Conservation (phyloP, 225 moss, liverwort and hornwort species). For the Physcomitrium patens region DNA sequence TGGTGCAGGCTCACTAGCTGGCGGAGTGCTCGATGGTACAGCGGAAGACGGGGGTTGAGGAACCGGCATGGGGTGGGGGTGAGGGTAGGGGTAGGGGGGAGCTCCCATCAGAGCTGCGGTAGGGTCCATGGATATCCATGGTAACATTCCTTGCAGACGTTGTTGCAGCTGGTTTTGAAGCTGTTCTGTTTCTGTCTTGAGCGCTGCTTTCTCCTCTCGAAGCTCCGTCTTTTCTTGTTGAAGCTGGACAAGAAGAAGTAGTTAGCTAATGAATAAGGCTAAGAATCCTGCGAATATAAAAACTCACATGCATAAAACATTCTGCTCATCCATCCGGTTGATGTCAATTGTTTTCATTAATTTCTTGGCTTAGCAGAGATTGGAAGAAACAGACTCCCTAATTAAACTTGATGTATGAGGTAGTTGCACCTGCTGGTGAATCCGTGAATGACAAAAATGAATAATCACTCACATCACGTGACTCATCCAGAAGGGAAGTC, state of each 20-base stretch:
- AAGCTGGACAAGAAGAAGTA: constrained; percentile 52
- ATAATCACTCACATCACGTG: constrained; percentile 82
- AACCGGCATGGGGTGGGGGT: constrained; percentile 49
- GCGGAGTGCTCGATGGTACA: constrained; percentile 30
- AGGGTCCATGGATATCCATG: constrained; percentile 91
- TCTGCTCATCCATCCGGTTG: too few relatives aligned
- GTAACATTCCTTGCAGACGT: constrained; percentile 76
- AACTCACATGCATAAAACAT: not conserved
- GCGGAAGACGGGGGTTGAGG: constrained; percentile 59
- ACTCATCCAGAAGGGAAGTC: constrained; percentile 75
- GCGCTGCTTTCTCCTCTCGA: constrained; percentile 83
- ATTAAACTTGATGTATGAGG: too few relatives aligned
- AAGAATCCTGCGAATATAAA: not conserved
- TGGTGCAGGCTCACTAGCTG: constrained; percentile 39
- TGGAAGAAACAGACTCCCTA: too few relatives aligned
- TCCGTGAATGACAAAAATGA: not conserved
- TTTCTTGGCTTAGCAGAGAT: too few relatives aligned
- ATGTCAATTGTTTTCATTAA: too few relatives aligned
- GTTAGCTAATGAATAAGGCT: not conserved
- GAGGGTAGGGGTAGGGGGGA: constrained; percentile 68
- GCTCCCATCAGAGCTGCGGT: constrained; percentile 81
- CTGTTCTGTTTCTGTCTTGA: constrained; percentile 88
- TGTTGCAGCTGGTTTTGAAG: constrained; percentile 86
- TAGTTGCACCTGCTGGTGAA: not conserved
- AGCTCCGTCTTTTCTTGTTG: constrained; percentile 92